Conservation (phyloP, 2,329 filamentous ascomycete genomes). For the Neofusicoccum ribis region DNA sequence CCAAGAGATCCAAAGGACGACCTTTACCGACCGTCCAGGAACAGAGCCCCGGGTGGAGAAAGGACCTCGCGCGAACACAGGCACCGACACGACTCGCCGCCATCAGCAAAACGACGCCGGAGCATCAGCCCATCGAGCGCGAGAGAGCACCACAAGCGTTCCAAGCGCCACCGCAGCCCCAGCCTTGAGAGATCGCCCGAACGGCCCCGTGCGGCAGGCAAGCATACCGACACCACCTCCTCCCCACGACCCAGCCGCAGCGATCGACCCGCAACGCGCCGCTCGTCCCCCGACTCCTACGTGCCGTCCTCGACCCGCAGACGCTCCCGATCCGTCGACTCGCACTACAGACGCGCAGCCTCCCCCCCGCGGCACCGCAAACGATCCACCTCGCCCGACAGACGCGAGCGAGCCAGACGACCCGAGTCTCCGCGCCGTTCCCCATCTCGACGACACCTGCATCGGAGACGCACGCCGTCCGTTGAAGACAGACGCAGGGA, state of each 20-base stretch:
- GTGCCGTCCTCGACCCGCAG: slow-evolving; percentile 35
- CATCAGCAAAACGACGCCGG: slow-evolving; percentile 41
- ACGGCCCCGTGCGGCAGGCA: slow-evolving; percentile 33
- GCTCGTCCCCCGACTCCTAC: slow-evolving; percentile 39
- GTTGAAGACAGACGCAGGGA: slow-evolving; percentile 26
- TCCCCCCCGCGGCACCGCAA: slow-evolving; percentile 33
- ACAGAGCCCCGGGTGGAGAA: slow-evolving; percentile 38
- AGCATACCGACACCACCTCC: slow-evolving; percentile 30
- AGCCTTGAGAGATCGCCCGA: slow-evolving; percentile 38
- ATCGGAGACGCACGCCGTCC: slow-evolving; percentile 28
- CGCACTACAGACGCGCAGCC: slow-evolving; percentile 35
- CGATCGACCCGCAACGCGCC: slow-evolving; percentile 32
- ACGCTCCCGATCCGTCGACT: slow-evolving; percentile 44
- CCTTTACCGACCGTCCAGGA: slow-evolving; percentile 36
- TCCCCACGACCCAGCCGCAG: slow-evolving; percentile 35
- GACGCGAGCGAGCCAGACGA: slow-evolving; percentile 29
- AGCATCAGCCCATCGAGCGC: slow-evolving; percentile 38
- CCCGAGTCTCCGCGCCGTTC: slow-evolving; percentile 33
- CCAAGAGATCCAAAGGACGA: slow-evolving; percentile 32
- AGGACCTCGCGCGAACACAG: slow-evolving; percentile 35
- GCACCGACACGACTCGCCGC: slow-evolving; percentile 36
- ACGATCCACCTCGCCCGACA: slow-evolving; percentile 34
- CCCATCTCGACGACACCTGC: slow-evolving; percentile 30
- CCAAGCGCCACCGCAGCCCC: slow-evolving; percentile 36
- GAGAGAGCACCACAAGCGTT: slow-evolving; percentile 33